Evolutionary conservation across 2,329 filamentous ascomycete species (phyloP), one percentile per base, ranked within the genome.

Genomic region (Elsinoe batatas): DNA sequence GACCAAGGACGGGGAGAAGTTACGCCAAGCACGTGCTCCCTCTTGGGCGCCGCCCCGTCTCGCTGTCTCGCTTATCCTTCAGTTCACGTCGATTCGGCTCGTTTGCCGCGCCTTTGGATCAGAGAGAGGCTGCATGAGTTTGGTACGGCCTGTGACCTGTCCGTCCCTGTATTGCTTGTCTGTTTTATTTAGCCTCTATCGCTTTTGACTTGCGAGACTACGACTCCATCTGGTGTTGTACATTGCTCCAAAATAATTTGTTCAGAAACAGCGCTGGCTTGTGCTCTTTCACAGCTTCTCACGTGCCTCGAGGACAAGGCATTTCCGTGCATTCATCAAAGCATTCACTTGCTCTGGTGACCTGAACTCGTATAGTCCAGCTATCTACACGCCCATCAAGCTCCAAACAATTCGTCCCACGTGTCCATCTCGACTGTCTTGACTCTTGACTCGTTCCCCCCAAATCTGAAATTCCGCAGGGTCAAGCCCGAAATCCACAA

Each of bases 401-500:
- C 26, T 30, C 26, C 26, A 8, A 30, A 30, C 8, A 30, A 30
- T 30, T 30, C 26, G 26, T 30, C 26, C 26, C n/a, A 33, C 30
- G 8, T 33, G 26, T 33, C 26, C 32, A 49, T 22, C n/a, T 15
- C 2, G 10, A 17, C 30, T 33, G 5, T 49, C 26, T 30, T 18
- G 33, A 18, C 11, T 17, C 47, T 26, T 51, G 47, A 51, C 47
- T 51, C 47, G 47, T 51, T n/a, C 12, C 26, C 26, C 26, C 26
- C 26, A 38, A 33, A 36, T 22, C 37, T 35, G 36, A 33, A 37
- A 38, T 37, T 36, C 32, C 47, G 33, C 47, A 51, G 32, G 47
- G 47, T 32, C 33, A 32, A 33, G 47, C 47, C 26, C 32, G 37
- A 51, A 51, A 26, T 37, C 47, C 47, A 51, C 47, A 32, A 36